phyloP scores from a whole-genome alignment of 2,329 filamentous ascomycete genomes.

The Exophiala sp. region DNA sequence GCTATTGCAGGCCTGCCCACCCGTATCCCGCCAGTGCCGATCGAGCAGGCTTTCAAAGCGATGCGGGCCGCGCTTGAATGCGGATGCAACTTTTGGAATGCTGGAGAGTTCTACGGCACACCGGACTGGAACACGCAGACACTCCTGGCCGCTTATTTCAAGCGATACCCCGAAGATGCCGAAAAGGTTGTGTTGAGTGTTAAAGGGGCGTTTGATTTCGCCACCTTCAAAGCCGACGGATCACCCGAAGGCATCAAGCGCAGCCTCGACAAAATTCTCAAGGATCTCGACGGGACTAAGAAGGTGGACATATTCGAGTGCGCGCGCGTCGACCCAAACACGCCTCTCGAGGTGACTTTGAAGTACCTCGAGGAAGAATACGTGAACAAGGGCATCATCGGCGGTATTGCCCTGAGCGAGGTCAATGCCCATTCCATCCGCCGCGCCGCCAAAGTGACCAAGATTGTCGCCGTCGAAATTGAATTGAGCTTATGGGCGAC shows the following conservation, averaged over 20 bases:
- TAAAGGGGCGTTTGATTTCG: slow-evolving; percentile 50
- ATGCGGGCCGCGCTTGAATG: slow-evolving; percentile 50
- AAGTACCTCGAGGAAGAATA: slow-evolving; percentile 28
- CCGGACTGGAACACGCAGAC: slow-evolving; percentile 53
- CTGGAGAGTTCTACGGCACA: slow-evolving; percentile 59
- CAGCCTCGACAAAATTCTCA: slow-evolving; percentile 53
- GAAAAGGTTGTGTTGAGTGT: slow-evolving; percentile 55
- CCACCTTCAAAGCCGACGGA: slow-evolving; percentile 37
- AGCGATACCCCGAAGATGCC: slow-evolving; percentile 57
- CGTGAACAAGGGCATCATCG: slow-evolving; percentile 38
- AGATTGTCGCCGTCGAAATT: slow-evolving; percentile 51
- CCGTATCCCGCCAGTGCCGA: slow-evolving; percentile 14
- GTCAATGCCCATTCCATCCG: slow-evolving; percentile 41
- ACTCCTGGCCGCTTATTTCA: slow-evolving; percentile 57
- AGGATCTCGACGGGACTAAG: slow-evolving; percentile 43
- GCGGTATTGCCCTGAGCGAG: slow-evolving; percentile 40
- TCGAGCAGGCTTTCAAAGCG: slow-evolving; percentile 42
- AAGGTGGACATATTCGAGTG: slow-evolving; percentile 55
- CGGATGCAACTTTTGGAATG: slow-evolving; percentile 54
- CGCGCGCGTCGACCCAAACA: slow-evolving; percentile 50
- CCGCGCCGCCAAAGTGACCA: slow-evolving; percentile 29
- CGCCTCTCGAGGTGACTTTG: slow-evolving; percentile 45
- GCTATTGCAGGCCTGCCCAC: slow-evolving; percentile 28
- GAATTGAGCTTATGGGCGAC: slow-evolving; percentile 54
- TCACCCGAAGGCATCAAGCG: slow-evolving; percentile 50